Evolutionary conservation across 495 filamentous ascomycete genomes (phyloP), one percentile per base, ranked within the genome.

Genomic region (Oidiodendron maius): DNA sequence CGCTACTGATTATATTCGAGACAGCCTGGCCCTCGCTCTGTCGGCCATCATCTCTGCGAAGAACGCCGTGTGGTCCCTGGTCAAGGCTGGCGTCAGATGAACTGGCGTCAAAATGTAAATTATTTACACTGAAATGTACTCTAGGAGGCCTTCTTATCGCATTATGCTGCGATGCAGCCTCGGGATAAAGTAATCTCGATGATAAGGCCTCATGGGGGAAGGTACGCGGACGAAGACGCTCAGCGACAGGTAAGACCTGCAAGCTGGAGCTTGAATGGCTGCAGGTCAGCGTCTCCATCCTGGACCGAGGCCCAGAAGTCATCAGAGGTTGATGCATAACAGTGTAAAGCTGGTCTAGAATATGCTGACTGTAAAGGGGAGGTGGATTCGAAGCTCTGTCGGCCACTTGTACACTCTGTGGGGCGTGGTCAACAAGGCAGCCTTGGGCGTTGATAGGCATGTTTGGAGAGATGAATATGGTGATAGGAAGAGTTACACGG

Each of bases 381-480:
- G 93, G 93, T 12, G 89, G 87, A 50, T 84, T 72, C 12, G 72
- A 62, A 59, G 58, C 54, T 65, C 51, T 50, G 55, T 54, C 69
- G 50, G 53, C 65, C 16, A 65, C 48, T 26, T 63, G 57, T 10
- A 65, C 62, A 40, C 65, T 61, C 40, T 67, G 61, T 4, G 74
- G 72, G 1, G 71, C 64, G 45, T 78, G 72, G 40, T 75, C 69
- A n/a, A 81, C 71, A 52, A 89, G 70, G 51, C 82, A 82, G 45
- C 90, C 87, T 50, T 90, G 75, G 17, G 91, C 87, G 55, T 87
- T 84, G 26, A 96, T 74, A 8, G 86, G 81, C 61, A 94, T 79
- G 57, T 88, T 86, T 13, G 93, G 93, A 9, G 93, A 98, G 53
- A 97, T 95, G 66, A 91, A 96, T 25, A 98, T 81, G 24, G 83